Base-by-base conservation (phyloP, 106 monocot genomes). In the Phalaenopsis equestris region DNA sequence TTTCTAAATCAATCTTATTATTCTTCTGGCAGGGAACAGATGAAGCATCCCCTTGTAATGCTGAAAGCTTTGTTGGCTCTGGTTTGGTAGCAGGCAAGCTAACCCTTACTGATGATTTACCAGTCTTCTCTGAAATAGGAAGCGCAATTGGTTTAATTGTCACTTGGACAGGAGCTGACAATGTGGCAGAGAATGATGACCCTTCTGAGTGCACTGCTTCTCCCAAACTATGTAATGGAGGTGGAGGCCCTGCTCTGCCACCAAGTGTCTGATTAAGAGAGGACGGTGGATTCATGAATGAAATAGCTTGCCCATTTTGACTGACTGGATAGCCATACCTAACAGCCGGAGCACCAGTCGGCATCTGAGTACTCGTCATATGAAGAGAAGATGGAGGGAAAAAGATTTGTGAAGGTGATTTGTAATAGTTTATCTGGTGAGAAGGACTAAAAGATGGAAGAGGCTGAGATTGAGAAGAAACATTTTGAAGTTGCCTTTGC, bases 291-390 rank as follows among this genome's bases (percentile, higher is more conserved):
- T 61, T 81, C 86, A 42, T 78, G 73, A 81, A 94, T 18, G 84
- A 80, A 56, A 90, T 73, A 10, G 87, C 0, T 56, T 84, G 84
- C 10, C 87, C 90, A 77, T 57, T 79, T 77, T 87, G 93, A n/a
- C 80, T 76, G 55, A 86, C 81, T 65, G 90, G 78, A 80, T 87
- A 92, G 61, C 83, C 82, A 88, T 80, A 91, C 57, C 82, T 87
- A 36, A 78, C 39, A 56, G 70, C 77, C 21, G 78, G 82, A 78
- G 92, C 76, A 75, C 82, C 83, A 11, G 78, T 83, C 49, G 82
- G 37, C 86, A 93, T 78, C 83, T 90, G 91, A 46, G 77, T 77
- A 72, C 85, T 86, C 23, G 86, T 78, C 12, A 82, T 38, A 67
- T 84, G 82, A 78, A 84, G 39, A 83, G 88, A 80, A 17, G 88